phyloP scores from a whole-genome alignment of 805 yeast genomes.

The Saturnispora halmiae region DNA sequence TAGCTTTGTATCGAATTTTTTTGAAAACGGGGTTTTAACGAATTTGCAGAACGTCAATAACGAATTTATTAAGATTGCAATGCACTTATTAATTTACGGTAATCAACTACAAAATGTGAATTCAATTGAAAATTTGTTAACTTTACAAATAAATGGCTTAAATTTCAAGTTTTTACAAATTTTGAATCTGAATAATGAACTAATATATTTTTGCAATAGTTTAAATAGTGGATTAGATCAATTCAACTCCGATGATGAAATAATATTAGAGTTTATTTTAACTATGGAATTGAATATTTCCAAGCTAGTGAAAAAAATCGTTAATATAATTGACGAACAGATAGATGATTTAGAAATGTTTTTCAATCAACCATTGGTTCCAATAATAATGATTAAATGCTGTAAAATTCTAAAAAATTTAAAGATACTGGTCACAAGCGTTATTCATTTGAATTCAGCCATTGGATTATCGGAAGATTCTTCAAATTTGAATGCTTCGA shows the following conservation, averaged over 20 bases:
- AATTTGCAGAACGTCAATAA: slow-evolving; percentile 3
- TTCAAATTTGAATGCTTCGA: too few relatives aligned
- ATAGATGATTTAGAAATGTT: slow-evolving; percentile 24
- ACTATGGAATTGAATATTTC: slow-evolving; percentile 26
- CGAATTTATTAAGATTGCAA: slow-evolving; percentile 22
- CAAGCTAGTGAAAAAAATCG: slow-evolving; percentile 22
- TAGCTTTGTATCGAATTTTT: slow-evolving; percentile 15
- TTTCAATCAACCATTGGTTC: slow-evolving; percentile 21
- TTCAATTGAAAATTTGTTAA: slow-evolving; percentile 13
- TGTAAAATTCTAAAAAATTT: slow-evolving; percentile 18
- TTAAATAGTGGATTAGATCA: slow-evolving; percentile 8
- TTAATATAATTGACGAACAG: slow-evolving; percentile 25
- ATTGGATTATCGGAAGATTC: too few relatives aligned
- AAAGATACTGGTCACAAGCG: slow-evolving; percentile 16
- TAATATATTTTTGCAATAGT: slow-evolving; percentile 13
- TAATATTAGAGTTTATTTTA: slow-evolving; percentile 22
- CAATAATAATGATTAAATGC: slow-evolving; percentile 22
- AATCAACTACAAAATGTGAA: slow-evolving; percentile 14
- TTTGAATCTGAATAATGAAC: slow-evolving; percentile 20
- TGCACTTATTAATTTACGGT: slow-evolving; percentile 19
- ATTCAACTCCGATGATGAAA: slow-evolving; percentile 11
- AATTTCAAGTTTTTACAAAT: slow-evolving; percentile 23
- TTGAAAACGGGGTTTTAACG: slow-evolving; percentile 12
- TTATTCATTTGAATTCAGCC: slow-evolving; percentile 23
- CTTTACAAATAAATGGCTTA: slow-evolving; percentile 14